Conservation (phyloP, 768 basidiomycete genomes). For the Pluteus cervinus region DNA sequence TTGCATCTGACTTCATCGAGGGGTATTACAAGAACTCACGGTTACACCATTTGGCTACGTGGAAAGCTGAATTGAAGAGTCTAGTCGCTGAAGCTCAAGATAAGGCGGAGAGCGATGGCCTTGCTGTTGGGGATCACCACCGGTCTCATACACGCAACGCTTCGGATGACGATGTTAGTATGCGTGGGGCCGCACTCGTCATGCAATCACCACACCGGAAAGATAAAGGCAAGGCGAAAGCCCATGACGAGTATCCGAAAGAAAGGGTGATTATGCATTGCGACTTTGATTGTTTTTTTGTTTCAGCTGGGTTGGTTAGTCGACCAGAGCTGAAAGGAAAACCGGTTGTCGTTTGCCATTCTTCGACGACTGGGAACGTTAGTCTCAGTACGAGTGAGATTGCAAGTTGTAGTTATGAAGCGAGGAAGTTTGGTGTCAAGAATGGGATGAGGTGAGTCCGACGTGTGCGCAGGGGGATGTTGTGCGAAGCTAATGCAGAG, state of each 20-base stretch:
- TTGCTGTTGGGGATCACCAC: constrained; percentile 25
- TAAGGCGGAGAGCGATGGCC: constrained; percentile 41
- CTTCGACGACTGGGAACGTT: constrained; percentile 65
- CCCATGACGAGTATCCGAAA: too few species aligned
- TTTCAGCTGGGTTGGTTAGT: constrained; percentile 78
- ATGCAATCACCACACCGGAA: constrained; percentile 46
- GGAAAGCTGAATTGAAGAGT: constrained; percentile 85
- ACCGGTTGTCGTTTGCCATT: constrained; percentile 94
- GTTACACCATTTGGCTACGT: constrained; percentile 86
- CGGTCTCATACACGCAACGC: constrained; percentile 19
- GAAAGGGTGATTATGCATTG: constrained; percentile 83
- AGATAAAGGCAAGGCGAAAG: constrained; percentile 48
- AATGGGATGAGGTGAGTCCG: constrained; percentile 86
- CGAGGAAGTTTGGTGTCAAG: constrained; percentile 78
- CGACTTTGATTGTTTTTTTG: constrained; percentile 97
- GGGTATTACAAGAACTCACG: constrained; percentile 82
- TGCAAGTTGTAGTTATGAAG: constrained; percentile 92
- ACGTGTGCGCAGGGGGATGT: background rate
- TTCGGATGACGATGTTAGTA: constrained; percentile 31
- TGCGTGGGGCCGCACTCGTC: constrained; percentile 45
- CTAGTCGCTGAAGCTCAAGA: constrained; percentile 80
- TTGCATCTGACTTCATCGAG: constrained; percentile 81
- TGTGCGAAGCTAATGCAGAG: background rate
- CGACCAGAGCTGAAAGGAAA: constrained; percentile 81
- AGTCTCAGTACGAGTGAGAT: constrained; percentile 93